Evolutionary conservation across 2,329 filamentous ascomycete species (phyloP), one percentile per base, ranked within the genome.

Genomic region (Didymella keratinophila): DNA sequence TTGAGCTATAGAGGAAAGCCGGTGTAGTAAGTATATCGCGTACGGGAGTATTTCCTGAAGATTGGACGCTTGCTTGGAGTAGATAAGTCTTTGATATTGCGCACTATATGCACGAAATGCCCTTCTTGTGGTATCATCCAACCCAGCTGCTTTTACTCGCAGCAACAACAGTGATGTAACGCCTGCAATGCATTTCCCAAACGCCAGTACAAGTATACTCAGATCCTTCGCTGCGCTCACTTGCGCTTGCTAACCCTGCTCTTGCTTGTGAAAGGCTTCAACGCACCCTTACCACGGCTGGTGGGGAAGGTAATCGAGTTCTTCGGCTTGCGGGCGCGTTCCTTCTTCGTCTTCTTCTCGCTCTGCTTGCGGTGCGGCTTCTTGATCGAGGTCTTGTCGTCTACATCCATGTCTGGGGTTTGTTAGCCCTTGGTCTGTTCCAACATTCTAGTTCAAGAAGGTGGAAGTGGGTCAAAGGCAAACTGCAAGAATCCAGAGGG

Each of bases 241-340:
- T 61, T 64, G 42, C 68, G 62, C 64, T 73, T 75, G 48, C 58
- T 63, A 23, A 74, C 63, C 9, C 69, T 61, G n/a, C 64, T 63
- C 50, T 58, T 58, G 34, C 70, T 67, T 21, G 70, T 71, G 47
- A 70, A 72, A 2, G 73, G 73, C 59, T 76, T 76, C 48, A 75
- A 51, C 1, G 73, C 73, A 32, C 73, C 73, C 50, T 76, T 76
- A 43, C 73, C 73, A 23, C 66, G 64, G 9, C 65, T 65, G 30
- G 67, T 32, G 32, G 73, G 73, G 62, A 80, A 80, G 12, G 74
- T 59, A 39, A 79, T 76, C 52, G 70, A 72, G 67, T 79, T 79
- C 42, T 68, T 65, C 6, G 77, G 71, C 67, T 78, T 78, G 37
- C 72, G 70, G 25, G 73, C 71, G 49, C 67, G 68, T 64, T 75